Percentiles rank a stretch among this genome's conserved stretches.
Evolutionary conservation across 1,284 basidiomycete genomes (phyloP).

Genomic region (Pseudozyma tsukubaensis): DNA sequence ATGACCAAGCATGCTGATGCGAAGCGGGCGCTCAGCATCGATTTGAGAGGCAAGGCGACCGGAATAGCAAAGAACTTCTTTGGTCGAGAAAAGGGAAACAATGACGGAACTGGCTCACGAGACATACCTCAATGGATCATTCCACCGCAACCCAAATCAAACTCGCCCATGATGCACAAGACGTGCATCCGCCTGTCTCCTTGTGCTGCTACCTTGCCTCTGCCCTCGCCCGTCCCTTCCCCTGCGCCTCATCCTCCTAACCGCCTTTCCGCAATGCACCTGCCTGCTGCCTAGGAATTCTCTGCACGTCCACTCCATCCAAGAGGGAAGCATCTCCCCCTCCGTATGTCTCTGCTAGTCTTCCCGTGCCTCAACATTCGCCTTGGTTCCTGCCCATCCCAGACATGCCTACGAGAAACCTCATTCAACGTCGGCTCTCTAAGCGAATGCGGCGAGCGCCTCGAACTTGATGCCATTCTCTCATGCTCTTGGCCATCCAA

Average conservation of each 20-base stretch:
- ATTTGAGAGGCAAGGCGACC: not conserved
- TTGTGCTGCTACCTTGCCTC: not conserved
- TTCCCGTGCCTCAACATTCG: slow-evolving; percentile 5
- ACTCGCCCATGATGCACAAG: slow-evolving; percentile 4
- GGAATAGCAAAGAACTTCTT: slow-evolving; percentile 10
- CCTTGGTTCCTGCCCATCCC: slow-evolving; percentile 1
- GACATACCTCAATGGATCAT: slow-evolving; percentile 41
- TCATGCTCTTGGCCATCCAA: slow-evolving; percentile 11
- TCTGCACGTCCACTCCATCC: slow-evolving; percentile 20
- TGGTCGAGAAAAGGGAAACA: not conserved
- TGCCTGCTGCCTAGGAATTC: slow-evolving; percentile 44
- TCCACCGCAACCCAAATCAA: slow-evolving; percentile 1
- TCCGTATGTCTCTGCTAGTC: not conserved
- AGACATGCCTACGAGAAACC: slow-evolving; percentile 46
- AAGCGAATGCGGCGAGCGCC: slow-evolving; percentile 34
- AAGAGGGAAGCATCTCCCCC: slow-evolving; percentile 7
- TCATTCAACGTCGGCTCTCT: slow-evolving; percentile 44
- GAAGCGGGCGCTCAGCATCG: not conserved
- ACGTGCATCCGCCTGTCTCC: slow-evolving; percentile 6
- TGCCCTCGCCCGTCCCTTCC: not conserved
- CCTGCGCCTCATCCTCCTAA: slow-evolving; percentile 5
- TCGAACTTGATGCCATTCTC: slow-evolving; percentile 7
- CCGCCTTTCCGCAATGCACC: slow-evolving; percentile 34
- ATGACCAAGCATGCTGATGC: not conserved
- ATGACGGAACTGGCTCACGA: slow-evolving; percentile 8